Percentiles rank a stretch among this genome's conserved stretches.
phyloP scores from a whole-genome alignment of 192 early-diverging fungal species.

The Backusella tuberculispora region DNA sequence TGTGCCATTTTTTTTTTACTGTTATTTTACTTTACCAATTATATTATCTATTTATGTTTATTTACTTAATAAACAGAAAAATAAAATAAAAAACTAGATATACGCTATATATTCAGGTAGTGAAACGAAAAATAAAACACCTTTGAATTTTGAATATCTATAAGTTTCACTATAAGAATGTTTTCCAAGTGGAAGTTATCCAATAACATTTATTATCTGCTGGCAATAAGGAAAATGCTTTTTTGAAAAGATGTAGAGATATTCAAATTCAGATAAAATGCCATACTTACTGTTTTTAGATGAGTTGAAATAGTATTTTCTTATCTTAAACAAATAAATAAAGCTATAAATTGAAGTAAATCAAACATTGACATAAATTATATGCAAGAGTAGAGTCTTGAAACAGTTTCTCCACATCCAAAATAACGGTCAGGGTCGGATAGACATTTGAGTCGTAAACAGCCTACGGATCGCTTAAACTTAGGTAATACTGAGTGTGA shows the following conservation, averaged over 20 bases:
- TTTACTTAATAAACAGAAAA: neutral
- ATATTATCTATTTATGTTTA: no score
- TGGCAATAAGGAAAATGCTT: neutral
- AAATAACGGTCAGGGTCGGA: neutral
- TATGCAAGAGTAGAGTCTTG: neutral
- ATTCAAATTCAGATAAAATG: neutral
- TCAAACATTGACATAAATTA: neutral
- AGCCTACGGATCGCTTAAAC: neutral
- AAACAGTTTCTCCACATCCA: constrained; percentile 13
- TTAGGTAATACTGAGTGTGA: neutral
- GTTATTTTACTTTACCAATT: no score
- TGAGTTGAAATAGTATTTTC: neutral
- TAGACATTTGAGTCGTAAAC: neutral
- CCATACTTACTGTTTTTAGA: neutral
- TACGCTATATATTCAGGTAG: neutral
- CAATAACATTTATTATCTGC: neutral
- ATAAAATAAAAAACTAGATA: neutral
- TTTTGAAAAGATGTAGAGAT: neutral
- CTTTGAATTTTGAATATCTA: no score
- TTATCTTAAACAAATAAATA: neutral
- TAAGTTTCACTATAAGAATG: no score
- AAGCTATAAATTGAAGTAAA: neutral
- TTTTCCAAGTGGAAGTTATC: constrained; percentile 1
- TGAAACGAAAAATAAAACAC: neutral
- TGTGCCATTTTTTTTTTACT: neutral